Base-by-base conservation (phyloP, 306 rosid genomes). In the Cajanus cajan region DNA sequence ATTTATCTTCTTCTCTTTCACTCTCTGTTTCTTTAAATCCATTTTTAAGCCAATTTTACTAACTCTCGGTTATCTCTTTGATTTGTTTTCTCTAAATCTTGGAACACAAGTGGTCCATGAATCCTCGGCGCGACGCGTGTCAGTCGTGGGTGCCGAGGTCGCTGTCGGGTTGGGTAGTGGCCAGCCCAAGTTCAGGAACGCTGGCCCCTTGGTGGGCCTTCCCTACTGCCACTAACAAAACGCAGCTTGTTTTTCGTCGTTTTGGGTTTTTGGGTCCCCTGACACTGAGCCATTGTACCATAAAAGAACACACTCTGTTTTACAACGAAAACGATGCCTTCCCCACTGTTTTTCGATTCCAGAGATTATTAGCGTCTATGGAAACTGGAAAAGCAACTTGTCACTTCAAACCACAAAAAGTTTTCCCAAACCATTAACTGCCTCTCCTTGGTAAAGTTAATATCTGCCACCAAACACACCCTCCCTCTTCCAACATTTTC, bases 81-180 rank as follows among this genome's bases (percentile, higher is more conserved):
- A n/a, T n/a, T n/a, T n/a, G n/a, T n/a, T n/a, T n/a, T n/a, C n/a
- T n/a, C 77, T 1, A 58, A 62, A 78, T 73, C 48, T 65, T 43
- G 55, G 28, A 59, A 62, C 21, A 11, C 4, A 16, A 11, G 86
- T 86, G 89, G 89, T 86, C 89, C 89, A 86, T 71, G 77, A 82
- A 82, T 45, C 16, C 62, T 76, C 58, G 7, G 37, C 0, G 0
- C 10, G 76, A 61, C 89, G 76, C 86, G 87, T 86, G 83, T 82
- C 69, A 4, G 1, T 16, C 36, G 16, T 71, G 80, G 78, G 81
- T 76, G 84, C 83, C 40, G 24, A 80, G 4, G 89, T 82, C 82
- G 69, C 69, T 82, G 7, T 86, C 86, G 28, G 57, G 47, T 51
- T 69, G 74, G 81, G 84, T 82, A 78, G 76, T 82, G 58, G 71